Conservation (phyloP, 2,329 filamentous ascomycete genomes). For the Didymella arachidicola region DNA sequence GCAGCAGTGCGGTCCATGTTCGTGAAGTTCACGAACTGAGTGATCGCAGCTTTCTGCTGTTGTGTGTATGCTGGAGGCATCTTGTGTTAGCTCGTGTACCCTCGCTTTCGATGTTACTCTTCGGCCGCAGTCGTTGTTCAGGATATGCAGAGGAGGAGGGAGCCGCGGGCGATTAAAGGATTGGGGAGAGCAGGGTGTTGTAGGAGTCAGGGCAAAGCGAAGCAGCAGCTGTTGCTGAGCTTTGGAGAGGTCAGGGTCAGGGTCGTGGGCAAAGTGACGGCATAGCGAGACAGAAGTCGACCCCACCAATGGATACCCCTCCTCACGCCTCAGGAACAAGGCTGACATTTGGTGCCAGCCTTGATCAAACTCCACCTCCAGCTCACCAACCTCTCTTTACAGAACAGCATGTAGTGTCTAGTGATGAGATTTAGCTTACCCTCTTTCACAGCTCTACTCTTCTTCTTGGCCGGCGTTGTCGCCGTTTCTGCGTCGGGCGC, state of each 20-base stretch:
- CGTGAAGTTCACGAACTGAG: slow-evolving; percentile 56
- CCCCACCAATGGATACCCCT: slow-evolving; percentile 25
- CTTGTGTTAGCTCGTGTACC: slow-evolving; percentile 32
- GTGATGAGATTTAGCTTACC: not conserved
- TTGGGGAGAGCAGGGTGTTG: not conserved
- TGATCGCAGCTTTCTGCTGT: slow-evolving; percentile 56
- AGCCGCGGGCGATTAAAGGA: not conserved
- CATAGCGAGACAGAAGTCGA: slow-evolving; percentile 31
- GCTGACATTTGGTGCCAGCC: slow-evolving; percentile 10
- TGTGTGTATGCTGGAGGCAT: slow-evolving; percentile 58
- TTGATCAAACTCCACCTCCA: not conserved
- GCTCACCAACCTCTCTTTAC: not conserved
- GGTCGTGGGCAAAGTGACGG: slow-evolving; percentile 29
- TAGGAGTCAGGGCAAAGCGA: not conserved
- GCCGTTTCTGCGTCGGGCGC: not conserved
- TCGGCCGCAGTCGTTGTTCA: not conserved
- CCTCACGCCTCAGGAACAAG: slow-evolving; percentile 7
- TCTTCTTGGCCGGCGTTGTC: slow-evolving; percentile 4
- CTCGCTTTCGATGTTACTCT: slow-evolving; percentile 8
- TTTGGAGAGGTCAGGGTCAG: slow-evolving; percentile 6
- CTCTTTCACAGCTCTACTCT: slow-evolving; percentile 3
- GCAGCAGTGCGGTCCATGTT: slow-evolving; percentile 55
- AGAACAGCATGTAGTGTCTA: too few relatives aligned
- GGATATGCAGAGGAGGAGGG: slow-evolving; percentile 6
- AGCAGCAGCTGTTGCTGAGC: slow-evolving; percentile 12